Percentiles rank a stretch among this genome's conserved stretches.
These are phyloP conservation scores for Porphyrellus sp. DNA, from an alignment of 1,284 basidiomycete genomes.

Conservation along the genomic window DNA sequence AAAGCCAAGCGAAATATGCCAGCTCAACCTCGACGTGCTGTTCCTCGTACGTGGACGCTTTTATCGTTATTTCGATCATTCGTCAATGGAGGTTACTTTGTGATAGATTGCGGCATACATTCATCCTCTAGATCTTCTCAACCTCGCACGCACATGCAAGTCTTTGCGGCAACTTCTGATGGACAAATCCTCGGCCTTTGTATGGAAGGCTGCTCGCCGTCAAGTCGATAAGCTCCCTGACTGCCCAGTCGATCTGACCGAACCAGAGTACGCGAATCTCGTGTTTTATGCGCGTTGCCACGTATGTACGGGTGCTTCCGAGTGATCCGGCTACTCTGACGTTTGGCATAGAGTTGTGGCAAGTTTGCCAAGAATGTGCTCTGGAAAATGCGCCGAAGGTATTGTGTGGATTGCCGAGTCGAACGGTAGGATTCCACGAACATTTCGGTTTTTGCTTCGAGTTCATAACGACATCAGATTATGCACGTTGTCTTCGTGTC, in stretches of 20 bases:
- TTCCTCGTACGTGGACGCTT: background rate
- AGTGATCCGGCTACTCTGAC: background rate
- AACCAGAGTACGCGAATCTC: constrained; percentile 31
- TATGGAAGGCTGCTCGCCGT: background rate
- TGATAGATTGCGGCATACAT: constrained; percentile 1
- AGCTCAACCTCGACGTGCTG: constrained; percentile 21
- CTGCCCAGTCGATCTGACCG: constrained; percentile 33
- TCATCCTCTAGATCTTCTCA: background rate
- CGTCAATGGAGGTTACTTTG: background rate
- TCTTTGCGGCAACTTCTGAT: background rate
- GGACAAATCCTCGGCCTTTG: background rate
- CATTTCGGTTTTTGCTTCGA: too few relatives aligned
- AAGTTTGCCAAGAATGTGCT: background rate
- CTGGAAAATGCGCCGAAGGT: constrained; percentile 16
- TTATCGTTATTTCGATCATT: background rate
- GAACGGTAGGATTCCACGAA: background rate
- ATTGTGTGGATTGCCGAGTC: constrained; percentile 1
- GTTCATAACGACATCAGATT: background rate
- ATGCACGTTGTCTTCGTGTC: background rate
- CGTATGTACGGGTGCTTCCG: background rate
- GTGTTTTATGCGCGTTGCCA: constrained; percentile 18
- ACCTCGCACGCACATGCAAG: constrained; percentile 3
- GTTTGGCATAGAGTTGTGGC: constrained; percentile 5
- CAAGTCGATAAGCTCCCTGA: constrained; percentile 9
- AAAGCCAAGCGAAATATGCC: constrained; percentile 9